Base-by-base conservation (phyloP, 176 grass and related monocot species). In the Raddia guianensis region DNA sequence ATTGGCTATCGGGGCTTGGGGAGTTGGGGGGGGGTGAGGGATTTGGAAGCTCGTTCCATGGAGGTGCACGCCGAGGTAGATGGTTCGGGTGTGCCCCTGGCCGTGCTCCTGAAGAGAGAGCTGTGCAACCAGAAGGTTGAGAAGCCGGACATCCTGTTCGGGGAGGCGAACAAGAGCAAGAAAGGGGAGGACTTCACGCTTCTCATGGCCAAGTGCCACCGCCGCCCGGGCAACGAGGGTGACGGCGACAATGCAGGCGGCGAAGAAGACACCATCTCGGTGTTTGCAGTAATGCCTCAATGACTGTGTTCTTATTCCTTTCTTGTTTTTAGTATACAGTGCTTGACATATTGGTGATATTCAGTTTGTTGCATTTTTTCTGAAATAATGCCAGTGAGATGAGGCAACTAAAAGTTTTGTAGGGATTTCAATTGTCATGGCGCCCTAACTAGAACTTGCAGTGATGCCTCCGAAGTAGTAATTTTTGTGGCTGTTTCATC, bases 141-240 rank as follows among this genome's bases (percentile, higher is more conserved):
- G 92, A 93, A 84, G 69, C 96, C 96, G 66, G 92, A 95, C 79
- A 78, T 99, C 54, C 72, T 95, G 73, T 91, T 88, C 49, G 90
- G 92, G 55, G 70, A 99, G 83, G 92, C 90, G n/a, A 62, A 53
- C 84, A 89, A 93, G 82, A 95, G 87, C 73, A 99, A 93, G 93
- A 99, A 99, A 87, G 90, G 92, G 68, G 92, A 99, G 83, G 96
- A 99, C 79, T 91, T 99, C 88, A 93, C 92, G 44, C 72, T 99
- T 16, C 50, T 91, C n/a, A 60, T 62, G 80, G 49, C 76, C 62
- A 88, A 89, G 40, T 90, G 86, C 89, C 79, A 72, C 72, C 86
- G 96, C 71, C 59, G 75, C 5, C 69, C 50, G 1, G 78, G 34
- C 14, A 78, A 85, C 14, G 82, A 85, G 18, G 80, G 51, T 18